Evolutionary conservation across 169 alveolate species (phyloP).

Genomic region (Plasmodium blacklocki): DNA sequence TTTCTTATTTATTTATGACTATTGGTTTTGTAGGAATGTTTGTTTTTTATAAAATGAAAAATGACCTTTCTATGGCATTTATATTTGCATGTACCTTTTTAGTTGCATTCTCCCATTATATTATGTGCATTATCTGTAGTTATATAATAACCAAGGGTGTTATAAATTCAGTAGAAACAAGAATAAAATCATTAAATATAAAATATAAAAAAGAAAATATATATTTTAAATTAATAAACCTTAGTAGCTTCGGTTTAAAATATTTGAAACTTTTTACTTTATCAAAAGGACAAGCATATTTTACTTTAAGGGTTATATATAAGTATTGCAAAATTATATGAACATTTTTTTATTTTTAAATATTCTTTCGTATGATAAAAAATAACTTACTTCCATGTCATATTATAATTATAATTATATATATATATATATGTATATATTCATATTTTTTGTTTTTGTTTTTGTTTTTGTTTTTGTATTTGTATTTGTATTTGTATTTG

Average conservation of each 20-base stretch:
- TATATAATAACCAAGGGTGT: conserved; percentile 48
- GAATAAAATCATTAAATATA: conserved; percentile 18
- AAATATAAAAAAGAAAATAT: conserved; percentile 48
- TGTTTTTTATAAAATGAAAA: background rate
- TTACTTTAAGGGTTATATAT: conserved; percentile 50
- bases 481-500: too few species aligned
- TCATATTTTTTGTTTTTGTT: too few species aligned
- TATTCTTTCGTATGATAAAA: too few species aligned
- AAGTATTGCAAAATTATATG: conserved; percentile 31
- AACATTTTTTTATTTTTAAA: background rate
- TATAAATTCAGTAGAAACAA: conserved; percentile 23
- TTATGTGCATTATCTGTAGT: conserved; percentile 38
- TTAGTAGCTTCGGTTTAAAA: conserved; percentile 38
- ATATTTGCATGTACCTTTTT: conserved; percentile 38
- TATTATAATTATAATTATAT: too few species aligned
- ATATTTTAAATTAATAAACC: conserved; percentile 56
- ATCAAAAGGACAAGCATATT: background rate
- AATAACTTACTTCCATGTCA: too few species aligned
- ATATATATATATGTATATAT: too few species aligned
- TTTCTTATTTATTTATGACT: conserved; percentile 28
- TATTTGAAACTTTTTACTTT: conserved; percentile 31
- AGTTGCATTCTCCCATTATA: conserved; percentile 36
- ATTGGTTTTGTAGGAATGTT: conserved; percentile 6
- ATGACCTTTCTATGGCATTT: conserved; percentile 11
- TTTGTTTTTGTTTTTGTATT: too few species aligned